These are phyloP conservation scores for Besnoitia besnoiti DNA, from an alignment of 169 alveolate species.

Conservation along the genomic window DNA sequence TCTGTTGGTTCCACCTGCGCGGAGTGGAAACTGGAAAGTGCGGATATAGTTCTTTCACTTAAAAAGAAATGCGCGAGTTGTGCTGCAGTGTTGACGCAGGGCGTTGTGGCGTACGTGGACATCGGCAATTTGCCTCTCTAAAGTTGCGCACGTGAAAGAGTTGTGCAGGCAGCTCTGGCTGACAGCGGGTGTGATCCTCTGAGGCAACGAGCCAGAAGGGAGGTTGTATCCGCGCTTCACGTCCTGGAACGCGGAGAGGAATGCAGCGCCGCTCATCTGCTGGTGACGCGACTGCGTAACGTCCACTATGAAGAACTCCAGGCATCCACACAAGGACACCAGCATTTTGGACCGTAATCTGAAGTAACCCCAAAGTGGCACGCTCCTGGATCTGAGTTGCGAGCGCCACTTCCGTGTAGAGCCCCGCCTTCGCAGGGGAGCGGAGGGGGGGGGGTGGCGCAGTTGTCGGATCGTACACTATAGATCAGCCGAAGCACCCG, in stretches of 20 bases:
- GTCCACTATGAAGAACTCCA: neutral
- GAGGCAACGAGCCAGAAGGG: neutral
- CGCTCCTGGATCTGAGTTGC: neutral
- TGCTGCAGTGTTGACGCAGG: neutral
- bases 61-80: neutral
- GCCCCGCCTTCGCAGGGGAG: too few species aligned
- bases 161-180: slow-evolving; percentile 21
- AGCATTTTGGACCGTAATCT: neutral
- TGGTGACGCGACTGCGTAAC: neutral
- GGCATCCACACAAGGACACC: neutral
- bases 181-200: neutral
- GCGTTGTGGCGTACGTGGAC: neutral
- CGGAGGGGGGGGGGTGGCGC: too few species aligned
- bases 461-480: too few species aligned
- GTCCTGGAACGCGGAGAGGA: neutral
- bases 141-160: neutral
- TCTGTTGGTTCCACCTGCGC: neutral
- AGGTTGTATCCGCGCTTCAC: slow-evolving; percentile 9
- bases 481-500: too few species aligned
- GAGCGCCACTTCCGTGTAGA: neutral
- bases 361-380: neutral
- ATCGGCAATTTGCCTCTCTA: neutral
- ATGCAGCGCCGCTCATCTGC: neutral
- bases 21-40: neutral
- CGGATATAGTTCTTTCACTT: neutral